A percentile compares a stretch with the other conserved stretches of the same genome.
phyloP scores from a whole-genome alignment of 257 asterid genomes.

The Verbena officinalis region DNA sequence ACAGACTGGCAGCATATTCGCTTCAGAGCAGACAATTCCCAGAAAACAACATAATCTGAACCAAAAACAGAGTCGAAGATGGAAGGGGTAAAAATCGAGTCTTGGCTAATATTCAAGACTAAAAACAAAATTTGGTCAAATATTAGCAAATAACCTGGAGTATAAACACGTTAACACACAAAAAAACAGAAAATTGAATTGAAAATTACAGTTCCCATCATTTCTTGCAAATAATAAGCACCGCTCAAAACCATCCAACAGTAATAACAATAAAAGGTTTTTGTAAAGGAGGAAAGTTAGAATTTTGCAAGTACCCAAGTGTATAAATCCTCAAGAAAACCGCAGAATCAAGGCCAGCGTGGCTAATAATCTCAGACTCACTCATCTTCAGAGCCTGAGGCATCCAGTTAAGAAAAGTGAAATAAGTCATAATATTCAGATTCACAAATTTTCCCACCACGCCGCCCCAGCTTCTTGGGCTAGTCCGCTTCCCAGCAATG shows the following conservation, averaged over 20 bases:
- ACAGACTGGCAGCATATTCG: background rate
- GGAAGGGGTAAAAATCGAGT: background rate
- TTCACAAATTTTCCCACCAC: conserved; percentile 80
- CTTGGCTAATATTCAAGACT: too few relatives aligned
- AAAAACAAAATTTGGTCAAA: background rate
- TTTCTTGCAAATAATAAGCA: conserved; percentile 8
- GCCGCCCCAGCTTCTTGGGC: conserved; percentile 65
- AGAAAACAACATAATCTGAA: conserved; percentile 9
- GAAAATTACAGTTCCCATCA: conserved; percentile 9
- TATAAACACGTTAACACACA: conserved; percentile 13
- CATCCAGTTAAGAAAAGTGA: conserved; percentile 97
- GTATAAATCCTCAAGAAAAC: conserved; percentile 89
- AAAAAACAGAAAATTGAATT: conserved; percentile 19
- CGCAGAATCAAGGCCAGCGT: conserved; percentile 99
- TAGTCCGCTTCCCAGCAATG: conserved; percentile 72
- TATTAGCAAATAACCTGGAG: background rate
- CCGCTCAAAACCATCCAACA: conserved; percentile 7
- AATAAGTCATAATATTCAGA: conserved; percentile 73
- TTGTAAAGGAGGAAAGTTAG: background rate
- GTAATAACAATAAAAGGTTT: background rate
- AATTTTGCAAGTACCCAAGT: conserved; percentile 68
- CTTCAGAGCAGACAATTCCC: background rate
- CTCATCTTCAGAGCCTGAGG: conserved; percentile 95
- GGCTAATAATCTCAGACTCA: conserved; percentile 73
- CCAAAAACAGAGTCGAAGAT: conserved; percentile 1